A percentile compares a stretch with the other conserved stretches of the same genome.
These are phyloP conservation scores for Cytospora piceicola DNA, from an alignment of 2,329 filamentous ascomycete genomes.

Conservation along the genomic window DNA sequence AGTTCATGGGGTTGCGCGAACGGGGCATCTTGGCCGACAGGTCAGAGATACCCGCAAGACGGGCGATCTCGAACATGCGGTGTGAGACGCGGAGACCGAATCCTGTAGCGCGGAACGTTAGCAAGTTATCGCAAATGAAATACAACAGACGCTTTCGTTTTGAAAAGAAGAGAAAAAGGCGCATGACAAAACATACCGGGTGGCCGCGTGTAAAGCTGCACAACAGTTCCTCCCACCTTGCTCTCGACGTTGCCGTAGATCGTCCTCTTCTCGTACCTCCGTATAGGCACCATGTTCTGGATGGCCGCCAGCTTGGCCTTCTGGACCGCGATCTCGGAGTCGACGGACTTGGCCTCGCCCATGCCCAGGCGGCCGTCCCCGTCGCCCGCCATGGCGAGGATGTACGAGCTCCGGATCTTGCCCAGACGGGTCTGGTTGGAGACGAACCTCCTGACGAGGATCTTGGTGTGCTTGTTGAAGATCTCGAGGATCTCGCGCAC, in stretches of 20 bases:
- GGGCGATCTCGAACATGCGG: constrained; percentile 93
- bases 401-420: constrained; percentile 80
- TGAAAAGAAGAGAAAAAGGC: constrained; percentile 1
- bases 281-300: constrained; percentile 89
- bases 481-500: constrained; percentile 58
- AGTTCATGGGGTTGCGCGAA: constrained; percentile 96
- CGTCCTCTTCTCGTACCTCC: constrained; percentile 87
- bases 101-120: constrained; percentile 56
- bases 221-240: constrained; percentile 87
- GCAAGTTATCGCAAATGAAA: constrained; percentile 14
- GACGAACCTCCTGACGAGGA: constrained; percentile 74
- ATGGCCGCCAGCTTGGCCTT: constrained; percentile 84
- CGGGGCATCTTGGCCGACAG: constrained; percentile 81
- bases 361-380: constrained; percentile 83
- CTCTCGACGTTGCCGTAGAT: constrained; percentile 82
- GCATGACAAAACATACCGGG: constrained; percentile 68
- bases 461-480: constrained; percentile 59
- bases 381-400: constrained; percentile 84
- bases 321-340: constrained; percentile 65
- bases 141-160: not conserved
- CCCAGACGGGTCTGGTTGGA: constrained; percentile 95
- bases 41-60: constrained; percentile 83
- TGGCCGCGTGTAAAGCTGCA: constrained; percentile 79
- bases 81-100: constrained; percentile 92
- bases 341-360: constrained; percentile 86